phyloP scores from a whole-genome alignment of 2,329 filamentous ascomycete genomes.

The Pezicula rhizophila region DNA sequence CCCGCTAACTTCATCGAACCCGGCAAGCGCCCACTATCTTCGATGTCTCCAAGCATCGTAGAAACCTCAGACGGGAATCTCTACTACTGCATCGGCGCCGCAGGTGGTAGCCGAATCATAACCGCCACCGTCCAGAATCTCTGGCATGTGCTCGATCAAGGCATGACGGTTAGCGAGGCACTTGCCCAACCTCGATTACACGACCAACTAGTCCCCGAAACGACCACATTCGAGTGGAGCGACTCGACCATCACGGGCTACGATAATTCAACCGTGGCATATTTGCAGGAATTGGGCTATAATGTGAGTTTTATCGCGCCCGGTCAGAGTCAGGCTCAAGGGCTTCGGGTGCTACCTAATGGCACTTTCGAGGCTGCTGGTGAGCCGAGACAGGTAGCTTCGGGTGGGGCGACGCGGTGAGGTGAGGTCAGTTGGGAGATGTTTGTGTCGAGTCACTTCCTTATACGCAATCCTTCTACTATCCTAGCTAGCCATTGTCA shows the following conservation, averaged over 20 bases:
- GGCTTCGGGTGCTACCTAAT: slow-evolving; percentile 51
- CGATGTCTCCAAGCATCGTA: slow-evolving; percentile 58
- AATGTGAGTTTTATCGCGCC: slow-evolving; percentile 55
- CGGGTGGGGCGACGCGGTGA: too few relatives aligned
- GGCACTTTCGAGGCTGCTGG: slow-evolving; percentile 72
- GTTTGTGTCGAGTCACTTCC: too few relatives aligned
- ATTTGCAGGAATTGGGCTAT: slow-evolving; percentile 49
- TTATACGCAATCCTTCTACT: too few relatives aligned
- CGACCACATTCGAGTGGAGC: slow-evolving; percentile 50
- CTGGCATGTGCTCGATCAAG: slow-evolving; percentile 54
- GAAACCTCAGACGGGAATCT: slow-evolving; percentile 50
- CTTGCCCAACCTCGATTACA: slow-evolving; percentile 55
- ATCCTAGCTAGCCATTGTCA: too few relatives aligned
- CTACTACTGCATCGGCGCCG: slow-evolving; percentile 55
- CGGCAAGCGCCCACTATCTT: slow-evolving; percentile 59
- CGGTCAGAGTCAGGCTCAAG: slow-evolving; percentile 56
- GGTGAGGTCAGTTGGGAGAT: too few relatives aligned
- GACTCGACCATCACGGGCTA: slow-evolving; percentile 36
- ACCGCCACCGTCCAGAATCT: slow-evolving; percentile 59
- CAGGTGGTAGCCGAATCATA: slow-evolving; percentile 63
- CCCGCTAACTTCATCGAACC: slow-evolving; percentile 60
- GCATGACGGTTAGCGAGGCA: slow-evolving; percentile 45
- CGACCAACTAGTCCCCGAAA: slow-evolving; percentile 55
- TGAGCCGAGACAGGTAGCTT: slow-evolving; percentile 68
- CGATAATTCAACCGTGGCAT: slow-evolving; percentile 54